Evolutionary conservation across 192 early-diverging fungal genomes (phyloP), one percentile per base, ranked within the genome.

Genomic region (Backusella westeae): DNA sequence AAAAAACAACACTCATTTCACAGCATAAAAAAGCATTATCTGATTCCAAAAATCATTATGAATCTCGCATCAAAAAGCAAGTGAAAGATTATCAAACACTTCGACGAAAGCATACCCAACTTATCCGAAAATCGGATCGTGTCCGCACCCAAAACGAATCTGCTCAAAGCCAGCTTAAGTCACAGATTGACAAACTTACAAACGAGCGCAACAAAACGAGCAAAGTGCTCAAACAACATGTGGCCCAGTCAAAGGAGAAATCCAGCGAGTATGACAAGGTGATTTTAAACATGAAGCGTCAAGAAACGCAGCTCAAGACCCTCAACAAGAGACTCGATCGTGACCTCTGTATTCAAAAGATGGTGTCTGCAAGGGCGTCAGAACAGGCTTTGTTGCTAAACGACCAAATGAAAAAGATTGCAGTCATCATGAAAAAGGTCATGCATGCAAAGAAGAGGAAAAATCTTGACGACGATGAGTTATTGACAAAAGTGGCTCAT

Each of bases 181-280:
- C 38, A 7, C 65, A 68, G 7, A 35, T 76, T 2, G 67, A 73
- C 2, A 71, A 65, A 12, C 21, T 56, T 19, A 73, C 52, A 7
- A 75, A 81, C 21, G 79, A 81, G 36, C 73, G 77, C 34, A 76
- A 73, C 68, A 76, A 77, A 29, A 8, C 69, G 23, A 41, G 69
- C 0, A 76, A 76, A n/a, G 66, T 66, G 0, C 52, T 81, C 36
- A 81, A 81, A 17, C 72, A 72, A 44, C 75, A 81, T 29, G 23
- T 67, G 7, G 66, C 74, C 53, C 70, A 72, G 14, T 53, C 71
- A 23, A 76, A 67, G 21, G 79, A 81, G 21, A 71, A 65, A 1
- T 38, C 17, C 8, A 26, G 10, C 14, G 49, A 70, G 10, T 65
- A 67, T 67, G 79, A 73, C 19, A 71, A 67, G 6, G 71, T 74